These are phyloP conservation scores for Jamesozyma rosinii DNA, from an alignment of 805 yeast genomes.

Conservation along the genomic window DNA sequence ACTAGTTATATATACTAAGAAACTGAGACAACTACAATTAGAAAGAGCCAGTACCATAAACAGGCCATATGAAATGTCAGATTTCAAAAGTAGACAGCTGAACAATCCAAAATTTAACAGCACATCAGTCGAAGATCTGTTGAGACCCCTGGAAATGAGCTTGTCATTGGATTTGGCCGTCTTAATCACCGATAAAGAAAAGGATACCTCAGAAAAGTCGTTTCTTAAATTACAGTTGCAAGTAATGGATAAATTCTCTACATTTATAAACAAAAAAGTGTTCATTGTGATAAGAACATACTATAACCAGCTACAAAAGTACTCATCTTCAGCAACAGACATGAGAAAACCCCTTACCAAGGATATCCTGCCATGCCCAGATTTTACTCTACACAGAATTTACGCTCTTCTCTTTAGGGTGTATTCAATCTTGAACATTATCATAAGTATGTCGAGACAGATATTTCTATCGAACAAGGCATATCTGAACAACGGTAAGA, in stretches of 20 bases:
- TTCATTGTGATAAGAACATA: slow-evolving; percentile 19
- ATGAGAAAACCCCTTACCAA: slow-evolving; percentile 1
- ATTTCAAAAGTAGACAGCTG: slow-evolving; percentile 12
- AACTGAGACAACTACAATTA: slow-evolving; percentile 21
- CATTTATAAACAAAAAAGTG: slow-evolving; percentile 19
- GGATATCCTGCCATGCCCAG: slow-evolving; percentile 2
- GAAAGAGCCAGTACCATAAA: slow-evolving; percentile 24
- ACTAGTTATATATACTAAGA: slow-evolving; percentile 23
- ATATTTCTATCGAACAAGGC: slow-evolving; percentile 21
- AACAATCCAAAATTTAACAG: slow-evolving; percentile 19
- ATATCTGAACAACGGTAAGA: slow-evolving; percentile 11
- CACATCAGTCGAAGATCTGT: slow-evolving; percentile 25
- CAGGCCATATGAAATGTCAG: slow-evolving; percentile 26
- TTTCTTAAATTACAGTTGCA: slow-evolving; percentile 26
- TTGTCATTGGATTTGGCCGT: slow-evolving; percentile 28
- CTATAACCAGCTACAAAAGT: slow-evolving; percentile 22
- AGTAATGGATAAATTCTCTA: slow-evolving; percentile 21
- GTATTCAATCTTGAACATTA: slow-evolving; percentile 12
- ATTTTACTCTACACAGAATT: slow-evolving; percentile 36
- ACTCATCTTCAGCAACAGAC: slow-evolving; percentile 11
- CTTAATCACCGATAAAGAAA: slow-evolving; percentile 23
- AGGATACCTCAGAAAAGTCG: slow-evolving; percentile 19
- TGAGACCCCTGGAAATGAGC: slow-evolving; percentile 27
- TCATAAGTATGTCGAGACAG: slow-evolving; percentile 19
- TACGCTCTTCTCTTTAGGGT: slow-evolving; percentile 29